These are phyloP conservation scores for Colletotrichum filicis DNA, from an alignment of 2,329 filamentous ascomycete genomes.

Conservation along the genomic window DNA sequence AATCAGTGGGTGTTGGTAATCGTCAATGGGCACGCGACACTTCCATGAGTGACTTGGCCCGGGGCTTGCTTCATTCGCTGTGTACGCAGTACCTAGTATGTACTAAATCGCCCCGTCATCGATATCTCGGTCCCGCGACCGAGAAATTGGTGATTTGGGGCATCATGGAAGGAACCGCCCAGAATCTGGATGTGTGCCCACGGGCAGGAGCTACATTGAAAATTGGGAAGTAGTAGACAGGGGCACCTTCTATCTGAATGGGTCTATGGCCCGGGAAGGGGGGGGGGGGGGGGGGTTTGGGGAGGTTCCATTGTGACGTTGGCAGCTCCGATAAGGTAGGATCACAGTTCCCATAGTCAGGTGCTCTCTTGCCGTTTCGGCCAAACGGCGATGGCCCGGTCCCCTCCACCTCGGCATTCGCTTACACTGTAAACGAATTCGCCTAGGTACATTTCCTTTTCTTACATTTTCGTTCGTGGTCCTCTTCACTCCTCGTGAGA, in stretches of 20 bases:
- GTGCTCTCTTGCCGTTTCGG: constrained; percentile 1
- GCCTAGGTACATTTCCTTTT: neutral
- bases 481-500: too few species aligned
- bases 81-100: too few species aligned
- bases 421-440: neutral
- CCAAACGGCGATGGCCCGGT: neutral
- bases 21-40: constrained; percentile 22
- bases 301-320: neutral
- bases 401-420: neutral
- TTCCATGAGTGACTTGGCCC: neutral
- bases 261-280: neutral
- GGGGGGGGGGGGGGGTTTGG: too few species aligned
- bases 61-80: neutral
- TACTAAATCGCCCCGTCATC: constrained; percentile 14
- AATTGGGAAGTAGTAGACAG: neutral
- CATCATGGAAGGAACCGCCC: neutral
- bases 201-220: neutral
- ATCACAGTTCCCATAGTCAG: neutral
- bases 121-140: constrained; percentile 1
- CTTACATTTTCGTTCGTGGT: too few species aligned
- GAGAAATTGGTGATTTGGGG: neutral
- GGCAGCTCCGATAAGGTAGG: neutral
- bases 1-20: neutral
- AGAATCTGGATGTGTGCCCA: neutral
- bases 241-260: neutral